A percentile compares a stretch with the other conserved stretches of the same genome.
These are phyloP conservation scores for Triticum monococcum DNA, from an alignment of 176 grass and related monocot species.

Conservation along the genomic window DNA sequence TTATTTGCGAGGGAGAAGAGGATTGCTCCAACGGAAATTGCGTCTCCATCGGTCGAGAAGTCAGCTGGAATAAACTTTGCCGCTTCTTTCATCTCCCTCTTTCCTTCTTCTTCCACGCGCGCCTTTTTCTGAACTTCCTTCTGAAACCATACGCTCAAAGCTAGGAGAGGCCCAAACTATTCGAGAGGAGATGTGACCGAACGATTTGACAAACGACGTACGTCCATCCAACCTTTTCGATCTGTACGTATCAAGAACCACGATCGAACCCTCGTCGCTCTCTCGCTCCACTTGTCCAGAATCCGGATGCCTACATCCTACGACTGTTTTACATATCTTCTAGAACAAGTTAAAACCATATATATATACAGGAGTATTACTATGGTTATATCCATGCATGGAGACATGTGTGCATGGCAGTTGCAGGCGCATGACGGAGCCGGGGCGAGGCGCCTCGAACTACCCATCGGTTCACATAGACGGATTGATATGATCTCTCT, in stretches of 20 bases:
- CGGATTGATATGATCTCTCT: background rate
- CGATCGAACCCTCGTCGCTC: background rate
- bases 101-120: background rate
- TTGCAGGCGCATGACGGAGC: background rate
- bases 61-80: background rate
- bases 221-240: background rate
- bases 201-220: background rate
- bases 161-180: background rate
- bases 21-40: background rate
- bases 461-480: background rate
- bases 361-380: background rate
- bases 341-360: background rate
- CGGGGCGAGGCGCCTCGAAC: background rate
- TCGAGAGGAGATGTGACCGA: background rate
- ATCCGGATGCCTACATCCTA: background rate
- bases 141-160: background rate
- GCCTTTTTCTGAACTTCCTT: background rate
- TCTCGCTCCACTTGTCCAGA: background rate
- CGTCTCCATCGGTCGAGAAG: background rate
- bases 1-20: background rate
- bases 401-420: too few species aligned
- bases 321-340: background rate
- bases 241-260: background rate
- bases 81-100: background rate
- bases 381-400: too few species aligned